Percentiles rank a stretch among this genome's conserved stretches.
These are phyloP conservation scores for Zygosaccharomyces kombuchaensis DNA, from an alignment of 805 yeast species.

Conservation along the genomic window DNA sequence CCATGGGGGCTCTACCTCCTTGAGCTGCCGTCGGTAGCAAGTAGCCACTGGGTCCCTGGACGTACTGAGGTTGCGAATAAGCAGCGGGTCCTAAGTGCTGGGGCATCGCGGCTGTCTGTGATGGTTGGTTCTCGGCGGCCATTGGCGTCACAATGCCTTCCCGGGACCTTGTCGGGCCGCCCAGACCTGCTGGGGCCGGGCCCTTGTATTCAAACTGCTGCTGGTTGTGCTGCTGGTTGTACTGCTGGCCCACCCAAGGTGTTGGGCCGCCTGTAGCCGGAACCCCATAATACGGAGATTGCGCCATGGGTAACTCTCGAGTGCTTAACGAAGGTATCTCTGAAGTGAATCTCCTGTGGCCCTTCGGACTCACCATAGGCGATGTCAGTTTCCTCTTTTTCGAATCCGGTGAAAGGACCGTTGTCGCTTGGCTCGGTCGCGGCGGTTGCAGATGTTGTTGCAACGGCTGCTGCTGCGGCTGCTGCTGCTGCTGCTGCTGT, in stretches of 20 bases:
- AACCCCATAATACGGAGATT: not conserved
- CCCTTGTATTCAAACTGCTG: conserved; percentile 7
- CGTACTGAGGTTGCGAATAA: conserved; percentile 7
- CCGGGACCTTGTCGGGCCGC: conserved; percentile 8
- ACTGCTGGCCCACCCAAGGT: conserved; percentile 13
- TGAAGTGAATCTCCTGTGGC: conserved; percentile 14
- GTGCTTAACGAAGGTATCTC: conserved; percentile 16
- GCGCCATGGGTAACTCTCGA: conserved; percentile 2
- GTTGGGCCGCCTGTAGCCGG: conserved; percentile 5
- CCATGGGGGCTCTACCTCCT: conserved; percentile 8
- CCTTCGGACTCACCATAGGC: conserved; percentile 18
- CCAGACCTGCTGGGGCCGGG: conserved; percentile 16
- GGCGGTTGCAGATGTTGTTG: not conserved
- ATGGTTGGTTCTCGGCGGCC: conserved; percentile 6
- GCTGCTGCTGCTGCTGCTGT: conserved; percentile 1
- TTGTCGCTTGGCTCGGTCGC: conserved; percentile 1
- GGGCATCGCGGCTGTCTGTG: not conserved
- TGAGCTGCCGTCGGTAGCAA: conserved; percentile 6
- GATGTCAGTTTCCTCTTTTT: conserved; percentile 11
- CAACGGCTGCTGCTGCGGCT: not conserved
- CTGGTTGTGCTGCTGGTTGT: conserved; percentile 8
- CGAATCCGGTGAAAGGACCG: conserved; percentile 2
- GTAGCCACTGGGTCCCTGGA: not conserved
- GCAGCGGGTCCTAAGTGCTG: conserved; percentile 2
- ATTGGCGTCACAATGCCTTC: conserved; percentile 4